Evolutionary conservation across 106 monocot species (phyloP).

Genomic region (Dioscorea dumetorum): DNA sequence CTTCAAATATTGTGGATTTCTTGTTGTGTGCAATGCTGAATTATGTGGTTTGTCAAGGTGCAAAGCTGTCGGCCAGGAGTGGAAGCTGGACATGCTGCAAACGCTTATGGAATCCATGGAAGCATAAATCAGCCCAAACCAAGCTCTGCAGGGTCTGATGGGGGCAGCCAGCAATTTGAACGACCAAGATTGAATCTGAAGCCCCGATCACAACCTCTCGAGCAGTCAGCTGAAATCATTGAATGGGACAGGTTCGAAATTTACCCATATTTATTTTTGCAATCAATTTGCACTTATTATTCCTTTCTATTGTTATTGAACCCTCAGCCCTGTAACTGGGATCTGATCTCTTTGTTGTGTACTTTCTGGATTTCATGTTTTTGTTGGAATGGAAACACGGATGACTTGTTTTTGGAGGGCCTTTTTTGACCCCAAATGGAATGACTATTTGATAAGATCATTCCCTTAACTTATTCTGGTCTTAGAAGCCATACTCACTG

Average conservation of each 20-base stretch:
- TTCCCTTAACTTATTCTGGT: no score
- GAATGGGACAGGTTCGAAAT: slow-evolving; percentile 45
- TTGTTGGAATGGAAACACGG: no score
- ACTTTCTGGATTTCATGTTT: no score
- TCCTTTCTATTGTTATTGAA: background rate
- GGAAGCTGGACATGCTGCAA: slow-evolving; percentile 9
- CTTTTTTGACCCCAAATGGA: no score
- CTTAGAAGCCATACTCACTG: no score
- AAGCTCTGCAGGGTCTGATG: slow-evolving; percentile 27
- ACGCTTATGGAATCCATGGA: slow-evolving; percentile 19
- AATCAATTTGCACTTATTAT: background rate
- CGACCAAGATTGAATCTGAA: slow-evolving; percentile 64
- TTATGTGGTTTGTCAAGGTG: background rate
- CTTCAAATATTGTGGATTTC: background rate
- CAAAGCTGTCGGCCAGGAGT: slow-evolving; percentile 14
- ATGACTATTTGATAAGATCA: no score
- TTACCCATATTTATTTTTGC: background rate
- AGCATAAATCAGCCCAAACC: slow-evolving; percentile 16
- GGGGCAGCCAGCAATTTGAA: slow-evolving; percentile 20
- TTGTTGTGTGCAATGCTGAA: background rate
- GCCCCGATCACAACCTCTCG: slow-evolving; percentile 41
- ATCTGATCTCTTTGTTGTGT: no score
- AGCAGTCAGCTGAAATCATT: slow-evolving; percentile 31
- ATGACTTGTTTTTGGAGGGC: no score
- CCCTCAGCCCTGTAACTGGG: no score